Percentiles rank a stretch among this genome's conserved stretches.
phyloP scores from a whole-genome alignment of 1,284 basidiomycete genomes.

The Irpex sp. region DNA sequence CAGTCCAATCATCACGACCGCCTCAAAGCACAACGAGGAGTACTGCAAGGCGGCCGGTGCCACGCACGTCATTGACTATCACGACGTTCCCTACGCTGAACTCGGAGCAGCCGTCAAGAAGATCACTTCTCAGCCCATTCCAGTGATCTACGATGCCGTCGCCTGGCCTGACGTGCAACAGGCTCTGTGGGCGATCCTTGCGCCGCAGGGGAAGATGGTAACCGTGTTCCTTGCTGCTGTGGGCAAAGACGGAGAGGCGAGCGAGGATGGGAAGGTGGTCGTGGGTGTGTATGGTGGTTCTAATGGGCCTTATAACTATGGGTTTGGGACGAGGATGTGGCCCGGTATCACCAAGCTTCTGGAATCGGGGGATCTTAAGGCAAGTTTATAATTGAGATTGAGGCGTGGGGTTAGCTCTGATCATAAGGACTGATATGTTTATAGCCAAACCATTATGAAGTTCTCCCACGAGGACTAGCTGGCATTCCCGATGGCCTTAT shows the following conservation, averaged over 20 bases:
- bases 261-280: slow-evolving; percentile 9
- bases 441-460: slow-evolving; percentile 19
- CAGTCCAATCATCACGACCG: slow-evolving; percentile 22
- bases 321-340: slow-evolving; percentile 11
- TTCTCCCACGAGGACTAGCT: slow-evolving; percentile 25
- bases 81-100: slow-evolving; percentile 5
- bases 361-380: slow-evolving; percentile 11
- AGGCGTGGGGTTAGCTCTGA: neutral
- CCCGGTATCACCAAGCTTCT: slow-evolving; percentile 12
- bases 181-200: slow-evolving; percentile 21
- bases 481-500: slow-evolving; percentile 25
- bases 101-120: slow-evolving; percentile 9
- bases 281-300: slow-evolving; percentile 8
- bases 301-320: slow-evolving; percentile 5
- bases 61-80: slow-evolving; percentile 26
- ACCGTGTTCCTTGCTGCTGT: neutral
- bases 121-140: slow-evolving; percentile 13
- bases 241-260: neutral
- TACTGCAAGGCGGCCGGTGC: slow-evolving; percentile 30
- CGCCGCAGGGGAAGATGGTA: neutral
- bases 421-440: neutral
- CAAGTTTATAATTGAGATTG: neutral
- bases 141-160: slow-evolving; percentile 23
- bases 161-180: slow-evolving; percentile 22
- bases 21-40: slow-evolving; percentile 24